These are phyloP conservation scores for Hortiboletus flavorubellus DNA, from an alignment of 768 basidiomycete species.

Conservation along the genomic window DNA sequence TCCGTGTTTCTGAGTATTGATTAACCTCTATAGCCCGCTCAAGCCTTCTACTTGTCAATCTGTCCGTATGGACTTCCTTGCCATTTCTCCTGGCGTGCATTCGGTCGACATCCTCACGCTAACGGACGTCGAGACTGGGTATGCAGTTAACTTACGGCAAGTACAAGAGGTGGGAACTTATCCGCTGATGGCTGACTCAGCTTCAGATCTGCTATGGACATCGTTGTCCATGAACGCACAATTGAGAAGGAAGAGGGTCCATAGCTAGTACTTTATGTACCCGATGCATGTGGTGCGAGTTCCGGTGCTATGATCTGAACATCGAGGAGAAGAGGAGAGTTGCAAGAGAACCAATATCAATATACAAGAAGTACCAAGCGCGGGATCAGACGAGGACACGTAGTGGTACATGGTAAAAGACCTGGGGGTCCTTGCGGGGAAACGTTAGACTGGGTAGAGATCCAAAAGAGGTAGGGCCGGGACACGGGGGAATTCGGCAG, in stretches of 20 bases:
- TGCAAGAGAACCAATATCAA: slow-evolving; percentile 15
- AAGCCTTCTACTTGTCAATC: slow-evolving; percentile 82
- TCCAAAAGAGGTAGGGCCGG: neutral
- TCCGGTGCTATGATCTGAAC: slow-evolving; percentile 1
- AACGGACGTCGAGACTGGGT: slow-evolving; percentile 72
- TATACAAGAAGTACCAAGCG: slow-evolving; percentile 23
- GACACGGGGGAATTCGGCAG: neutral
- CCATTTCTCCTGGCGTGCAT: slow-evolving; percentile 77
- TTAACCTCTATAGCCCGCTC: slow-evolving; percentile 52
- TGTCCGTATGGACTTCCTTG: slow-evolving; percentile 82
- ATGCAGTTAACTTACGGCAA: slow-evolving; percentile 71
- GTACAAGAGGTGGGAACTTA: slow-evolving; percentile 7
- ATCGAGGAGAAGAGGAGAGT: slow-evolving; percentile 4
- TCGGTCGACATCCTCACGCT: slow-evolving; percentile 67
- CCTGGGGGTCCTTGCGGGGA: slow-evolving; percentile 6
- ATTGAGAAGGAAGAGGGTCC: slow-evolving; percentile 3
- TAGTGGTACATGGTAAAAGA: slow-evolving; percentile 21
- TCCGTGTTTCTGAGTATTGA: neutral
- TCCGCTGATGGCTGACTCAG: slow-evolving; percentile 1
- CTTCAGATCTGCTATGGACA: slow-evolving; percentile 66
- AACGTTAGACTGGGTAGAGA: neutral
- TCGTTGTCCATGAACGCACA: slow-evolving; percentile 61
- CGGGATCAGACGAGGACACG: slow-evolving; percentile 10
- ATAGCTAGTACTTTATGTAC: slow-evolving; percentile 15
- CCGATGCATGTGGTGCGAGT: slow-evolving; percentile 6